Percentiles rank a stretch among this genome's conserved stretches.
Conservation (phyloP, 306 rosid species). For the Castanea sativa region DNA sequence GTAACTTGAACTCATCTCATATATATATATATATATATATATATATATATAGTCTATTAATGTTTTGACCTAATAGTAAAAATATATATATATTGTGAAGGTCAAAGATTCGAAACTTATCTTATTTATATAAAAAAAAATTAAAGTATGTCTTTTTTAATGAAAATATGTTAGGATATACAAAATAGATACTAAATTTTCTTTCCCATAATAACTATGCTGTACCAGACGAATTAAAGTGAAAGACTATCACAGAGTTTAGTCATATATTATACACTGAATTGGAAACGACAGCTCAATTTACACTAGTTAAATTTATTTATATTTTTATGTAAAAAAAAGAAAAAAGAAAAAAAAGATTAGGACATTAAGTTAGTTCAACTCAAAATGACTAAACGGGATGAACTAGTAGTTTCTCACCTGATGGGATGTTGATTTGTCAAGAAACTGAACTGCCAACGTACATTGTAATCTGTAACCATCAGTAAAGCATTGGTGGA, state of each 20-base stretch:
- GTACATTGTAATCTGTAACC: constrained; percentile 21
- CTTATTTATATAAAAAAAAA: not conserved
- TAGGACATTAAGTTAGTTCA: not conserved
- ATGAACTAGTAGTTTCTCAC: not conserved
- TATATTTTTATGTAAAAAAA: no score
- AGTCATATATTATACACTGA: not conserved
- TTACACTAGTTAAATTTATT: not conserved
- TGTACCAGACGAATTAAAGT: not conserved
- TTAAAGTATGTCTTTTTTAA: not conserved
- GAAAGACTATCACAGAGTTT: not conserved
- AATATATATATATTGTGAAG: no score
- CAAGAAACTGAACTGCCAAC: constrained; percentile 24
- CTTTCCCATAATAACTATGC: not conserved
- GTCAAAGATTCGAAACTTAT: no score
- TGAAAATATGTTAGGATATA: not conserved
- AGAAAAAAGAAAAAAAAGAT: not conserved
- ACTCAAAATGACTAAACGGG: not conserved
- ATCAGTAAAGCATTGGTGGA: constrained; percentile 25
- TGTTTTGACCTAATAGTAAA: no score
- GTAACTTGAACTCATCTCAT: no score
- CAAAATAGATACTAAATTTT: constrained; percentile 5
- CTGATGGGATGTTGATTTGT: constrained; percentile 10
- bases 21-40: no score
- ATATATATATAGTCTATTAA: no score
- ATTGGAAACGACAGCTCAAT: constrained; percentile 7